Percentiles rank a stretch among this genome's conserved stretches.
Conservation (phyloP, 2,329 filamentous ascomycete species). For the Akanthomyces lecanii region DNA sequence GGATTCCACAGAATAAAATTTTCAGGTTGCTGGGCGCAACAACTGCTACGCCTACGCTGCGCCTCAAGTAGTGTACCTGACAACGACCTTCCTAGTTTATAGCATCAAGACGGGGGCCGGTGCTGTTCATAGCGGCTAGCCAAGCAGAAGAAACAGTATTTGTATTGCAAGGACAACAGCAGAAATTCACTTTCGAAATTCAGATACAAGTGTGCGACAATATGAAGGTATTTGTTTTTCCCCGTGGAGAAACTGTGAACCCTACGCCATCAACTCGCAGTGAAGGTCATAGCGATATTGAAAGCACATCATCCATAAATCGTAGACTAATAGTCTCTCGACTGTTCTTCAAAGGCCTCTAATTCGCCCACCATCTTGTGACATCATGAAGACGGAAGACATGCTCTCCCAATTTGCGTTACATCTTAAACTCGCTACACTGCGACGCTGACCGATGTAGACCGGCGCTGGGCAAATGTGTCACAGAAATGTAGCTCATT, state of each 20-base stretch:
- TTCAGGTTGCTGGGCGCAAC: too few relatives aligned
- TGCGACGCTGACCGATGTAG: background rate
- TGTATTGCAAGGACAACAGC: too few relatives aligned
- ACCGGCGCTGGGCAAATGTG: background rate
- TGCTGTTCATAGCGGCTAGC: background rate
- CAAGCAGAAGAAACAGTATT: background rate
- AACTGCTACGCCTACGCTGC: background rate
- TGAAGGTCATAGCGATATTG: background rate
- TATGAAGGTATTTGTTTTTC: constrained; percentile 6
- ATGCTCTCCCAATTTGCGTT: background rate
- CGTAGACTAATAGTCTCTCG: constrained; percentile 2
- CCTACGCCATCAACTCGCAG: background rate
- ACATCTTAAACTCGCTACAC: constrained; percentile 1
- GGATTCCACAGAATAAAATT: too few relatives aligned
- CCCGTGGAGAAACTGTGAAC: background rate
- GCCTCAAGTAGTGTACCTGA: too few relatives aligned
- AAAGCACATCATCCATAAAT: constrained; percentile 5
- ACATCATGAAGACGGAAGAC: background rate
- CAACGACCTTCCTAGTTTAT: background rate
- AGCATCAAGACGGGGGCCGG: background rate
- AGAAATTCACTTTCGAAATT: background rate
- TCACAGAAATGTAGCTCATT: background rate
- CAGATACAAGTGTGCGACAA: background rate
- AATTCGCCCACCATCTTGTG: background rate
- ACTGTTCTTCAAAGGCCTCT: background rate